A percentile compares a stretch with the other conserved stretches of the same genome.
Evolutionary conservation across 371 early-diverging fungal genomes (phyloP).

Genomic region (Mucor lusitanicus): DNA sequence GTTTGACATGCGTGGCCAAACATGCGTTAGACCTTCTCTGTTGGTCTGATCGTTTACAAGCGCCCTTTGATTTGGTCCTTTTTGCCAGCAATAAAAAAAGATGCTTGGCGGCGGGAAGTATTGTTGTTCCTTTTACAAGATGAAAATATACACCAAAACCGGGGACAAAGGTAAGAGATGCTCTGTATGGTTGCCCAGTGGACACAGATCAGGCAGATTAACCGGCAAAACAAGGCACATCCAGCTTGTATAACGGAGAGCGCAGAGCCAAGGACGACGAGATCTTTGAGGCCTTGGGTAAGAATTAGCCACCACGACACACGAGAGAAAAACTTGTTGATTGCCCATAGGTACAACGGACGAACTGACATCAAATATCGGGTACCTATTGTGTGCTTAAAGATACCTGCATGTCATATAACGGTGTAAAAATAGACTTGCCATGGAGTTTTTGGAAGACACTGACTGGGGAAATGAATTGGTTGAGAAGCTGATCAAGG

Average conservation of each 20-base stretch:
- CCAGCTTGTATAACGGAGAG: conserved; percentile 90
- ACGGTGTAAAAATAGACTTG: conserved; percentile 8
- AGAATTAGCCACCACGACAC: background rate
- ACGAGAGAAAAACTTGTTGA: background rate
- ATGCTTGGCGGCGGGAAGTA: background rate
- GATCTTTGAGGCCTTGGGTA: conserved; percentile 91
- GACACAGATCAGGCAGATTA: background rate
- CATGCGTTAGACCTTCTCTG: too few species aligned
- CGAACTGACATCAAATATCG: conserved; percentile 52
- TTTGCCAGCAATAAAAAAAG: background rate
- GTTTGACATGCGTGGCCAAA: too few species aligned
- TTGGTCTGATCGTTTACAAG: too few species aligned
- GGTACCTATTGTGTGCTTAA: conserved; percentile 22
- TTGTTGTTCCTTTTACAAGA: background rate
- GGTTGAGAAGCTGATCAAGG: conserved; percentile 9
- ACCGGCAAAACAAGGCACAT: conserved; percentile 55
- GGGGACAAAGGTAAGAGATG: conserved; percentile 85
- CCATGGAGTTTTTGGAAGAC: conserved; percentile 24
- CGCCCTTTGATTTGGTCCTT: too few species aligned
- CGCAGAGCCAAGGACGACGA: conserved; percentile 83
- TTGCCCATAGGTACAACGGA: conserved; percentile 53
- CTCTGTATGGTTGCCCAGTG: background rate
- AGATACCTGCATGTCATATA: background rate
- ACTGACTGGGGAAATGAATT: conserved; percentile 4
- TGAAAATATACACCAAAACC: conserved; percentile 89